Percentiles rank a stretch among this genome's conserved stretches.
Evolutionary conservation across 352 stramenopile genomes (phyloP).

Genomic region (Phytophthora macrochlamydospora): DNA sequence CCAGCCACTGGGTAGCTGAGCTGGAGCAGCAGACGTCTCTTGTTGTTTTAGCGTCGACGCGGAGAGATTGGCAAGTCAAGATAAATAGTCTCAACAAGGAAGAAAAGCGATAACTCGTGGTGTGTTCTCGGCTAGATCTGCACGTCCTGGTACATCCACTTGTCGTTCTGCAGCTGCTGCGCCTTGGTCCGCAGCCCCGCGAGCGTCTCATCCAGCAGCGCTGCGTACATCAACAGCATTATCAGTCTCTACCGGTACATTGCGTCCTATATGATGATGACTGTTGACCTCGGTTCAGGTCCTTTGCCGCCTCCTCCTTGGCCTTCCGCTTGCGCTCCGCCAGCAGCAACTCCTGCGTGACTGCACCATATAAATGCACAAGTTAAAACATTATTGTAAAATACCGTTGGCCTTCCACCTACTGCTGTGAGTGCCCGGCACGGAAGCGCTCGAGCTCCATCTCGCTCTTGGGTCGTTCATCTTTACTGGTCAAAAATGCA

Average conservation of each 20-base stretch:
- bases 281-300: constrained; percentile 48
- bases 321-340: constrained; percentile 61
- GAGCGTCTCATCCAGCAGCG: constrained; percentile 62
- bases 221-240: constrained; percentile 22
- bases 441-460: too few species aligned
- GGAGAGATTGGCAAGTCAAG: constrained; percentile 20
- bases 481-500: too few species aligned
- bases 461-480: too few species aligned
- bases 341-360: constrained; percentile 49
- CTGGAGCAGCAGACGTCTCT: constrained; percentile 8
- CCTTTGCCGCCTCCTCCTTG: constrained; percentile 45
- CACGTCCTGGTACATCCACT: constrained; percentile 80
- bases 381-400: not conserved
- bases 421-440: too few species aligned
- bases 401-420: not conserved
- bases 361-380: not conserved
- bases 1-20: constrained; percentile 41
- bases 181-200: constrained; percentile 55
- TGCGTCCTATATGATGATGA: constrained; percentile 10
- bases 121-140: constrained; percentile 33
- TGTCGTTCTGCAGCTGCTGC: constrained; percentile 64
- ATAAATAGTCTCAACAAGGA: constrained; percentile 39
- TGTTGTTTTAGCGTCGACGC: constrained; percentile 7
- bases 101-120: constrained; percentile 18
- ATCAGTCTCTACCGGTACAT: not conserved